Conservation (phyloP, 179 eudicot genomes). For the Nepenthes alata region DNA sequence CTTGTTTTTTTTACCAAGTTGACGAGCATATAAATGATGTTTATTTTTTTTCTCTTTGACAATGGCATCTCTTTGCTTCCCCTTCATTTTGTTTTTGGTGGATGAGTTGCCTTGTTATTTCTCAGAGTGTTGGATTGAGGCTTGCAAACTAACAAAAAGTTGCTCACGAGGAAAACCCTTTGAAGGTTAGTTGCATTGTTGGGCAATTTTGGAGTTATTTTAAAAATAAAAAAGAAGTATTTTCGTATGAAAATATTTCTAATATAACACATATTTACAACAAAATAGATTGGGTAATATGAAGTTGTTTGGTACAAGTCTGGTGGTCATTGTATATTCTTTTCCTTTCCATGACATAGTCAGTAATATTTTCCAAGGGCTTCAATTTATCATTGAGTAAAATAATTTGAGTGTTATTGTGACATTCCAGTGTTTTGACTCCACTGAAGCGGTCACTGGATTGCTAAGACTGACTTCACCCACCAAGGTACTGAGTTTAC, state of each 20-base stretch:
- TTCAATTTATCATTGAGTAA: constrained; percentile 52
- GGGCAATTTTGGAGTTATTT: neutral
- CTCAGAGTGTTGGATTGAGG: constrained; percentile 44
- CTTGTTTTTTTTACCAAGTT: no score
- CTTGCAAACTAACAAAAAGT: constrained; percentile 30
- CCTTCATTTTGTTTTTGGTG: neutral
- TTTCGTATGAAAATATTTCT: neutral
- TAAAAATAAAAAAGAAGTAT: neutral
- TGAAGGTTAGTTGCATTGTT: constrained; percentile 36
- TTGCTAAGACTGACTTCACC: no score
- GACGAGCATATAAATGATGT: neutral
- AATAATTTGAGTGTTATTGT: constrained; percentile 16
- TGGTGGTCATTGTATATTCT: neutral
- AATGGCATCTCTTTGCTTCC: neutral
- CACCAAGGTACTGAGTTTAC: no score
- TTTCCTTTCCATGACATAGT: constrained; percentile 15
- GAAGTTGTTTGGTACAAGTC: neutral
- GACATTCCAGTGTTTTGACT: no score
- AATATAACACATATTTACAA: neutral
- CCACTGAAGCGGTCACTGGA: no score
- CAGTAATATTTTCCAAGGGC: constrained; percentile 42
- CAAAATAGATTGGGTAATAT: neutral
- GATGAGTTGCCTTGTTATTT: constrained; percentile 3
- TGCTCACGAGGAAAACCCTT: constrained; percentile 30
- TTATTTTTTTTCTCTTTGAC: neutral